Evolutionary conservation across 805 yeast genomes (phyloP), one percentile per base, ranked within the genome.

Genomic region (Lipomyces lipofer): DNA sequence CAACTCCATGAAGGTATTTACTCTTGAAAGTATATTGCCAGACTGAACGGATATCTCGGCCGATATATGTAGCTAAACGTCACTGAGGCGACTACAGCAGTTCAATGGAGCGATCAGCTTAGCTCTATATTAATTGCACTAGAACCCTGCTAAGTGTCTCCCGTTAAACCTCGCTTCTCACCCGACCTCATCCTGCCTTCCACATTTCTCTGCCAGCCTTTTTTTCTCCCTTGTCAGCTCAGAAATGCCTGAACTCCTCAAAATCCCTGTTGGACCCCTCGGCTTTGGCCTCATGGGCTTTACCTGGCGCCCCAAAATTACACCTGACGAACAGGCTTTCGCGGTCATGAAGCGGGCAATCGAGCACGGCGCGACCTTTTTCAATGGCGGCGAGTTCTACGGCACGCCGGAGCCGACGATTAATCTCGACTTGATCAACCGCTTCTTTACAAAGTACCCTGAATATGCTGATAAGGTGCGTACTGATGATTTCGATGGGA

Each of bases 241-340:
- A 8, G 9, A 13, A 2, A 52, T 52, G 57, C 27, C 39, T 17
- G 19, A 24, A 28, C 12, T 58, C 4, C 46, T 43, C 13, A 54
- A 57, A 17, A 45, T 46, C 39, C 38, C 47, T n/a, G 51, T 63
- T 47, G 68, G 65, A 43, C 60, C 47, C 4, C 32, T 66, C 38
- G 96, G 96, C 42, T 82, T 79, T 62, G 96, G 97, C 43, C 76
- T 88, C 59, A 88, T 90, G 96, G 80, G 85, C 52, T 75, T 87
- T 67, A 86, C 96, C 1, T 82, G 87, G 88, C 51, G 77, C 36
- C 79, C 84, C 0, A 58, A 40, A 13, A 67, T 47, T 47, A 45
- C 55, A 7, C 52, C 84, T 3, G 64, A 74, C 49, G 79, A 76
- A 19, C 73, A 73, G 47, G 81, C 86, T 0, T 73, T 80, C 51